A percentile compares a stretch with the other conserved stretches of the same genome.
Conservation (phyloP, 345 rosid species). For the Ceriops zippeliana region DNA sequence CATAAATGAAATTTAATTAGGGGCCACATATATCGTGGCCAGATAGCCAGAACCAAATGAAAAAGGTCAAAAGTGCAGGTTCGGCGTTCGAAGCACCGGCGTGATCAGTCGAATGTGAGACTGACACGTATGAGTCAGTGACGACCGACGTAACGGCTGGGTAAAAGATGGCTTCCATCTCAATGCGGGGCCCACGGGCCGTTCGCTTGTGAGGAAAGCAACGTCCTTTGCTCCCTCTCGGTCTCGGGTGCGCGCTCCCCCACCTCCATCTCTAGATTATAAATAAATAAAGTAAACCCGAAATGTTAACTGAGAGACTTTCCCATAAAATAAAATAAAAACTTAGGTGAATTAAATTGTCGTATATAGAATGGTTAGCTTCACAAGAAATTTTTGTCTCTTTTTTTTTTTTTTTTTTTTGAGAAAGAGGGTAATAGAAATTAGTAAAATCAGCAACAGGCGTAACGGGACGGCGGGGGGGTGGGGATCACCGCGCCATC, state of each 20-base stretch:
- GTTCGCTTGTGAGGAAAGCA: conserved; percentile 46
- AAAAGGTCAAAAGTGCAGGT: conserved; percentile 20
- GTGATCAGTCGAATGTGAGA: neutral
- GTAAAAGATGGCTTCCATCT: conserved; percentile 39
- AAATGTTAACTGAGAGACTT: too few relatives aligned
- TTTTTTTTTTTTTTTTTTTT: neutral
- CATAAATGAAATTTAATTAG: too few relatives aligned
- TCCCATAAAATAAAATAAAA: too few relatives aligned
- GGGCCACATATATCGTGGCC: neutral
- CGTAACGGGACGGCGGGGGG: conserved; percentile 20
- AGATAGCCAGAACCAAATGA: neutral
- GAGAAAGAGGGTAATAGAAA: neutral
- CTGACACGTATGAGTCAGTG: conserved; percentile 34
- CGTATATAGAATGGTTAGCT: neutral
- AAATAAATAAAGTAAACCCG: too few relatives aligned
- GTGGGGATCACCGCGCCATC: conserved; percentile 51
- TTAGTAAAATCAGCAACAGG: conserved; percentile 25
- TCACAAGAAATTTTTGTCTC: too few relatives aligned
- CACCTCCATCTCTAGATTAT: neutral
- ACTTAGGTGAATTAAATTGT: neutral
- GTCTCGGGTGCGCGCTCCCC: neutral
- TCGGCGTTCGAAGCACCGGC: conserved; percentile 31
- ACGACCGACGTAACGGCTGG: conserved; percentile 41
- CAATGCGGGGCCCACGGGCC: conserved; percentile 46
- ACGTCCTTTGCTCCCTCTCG: conserved; percentile 15